Base-by-base conservation (phyloP, 306 rosid genomes). In the Inga laurina region DNA sequence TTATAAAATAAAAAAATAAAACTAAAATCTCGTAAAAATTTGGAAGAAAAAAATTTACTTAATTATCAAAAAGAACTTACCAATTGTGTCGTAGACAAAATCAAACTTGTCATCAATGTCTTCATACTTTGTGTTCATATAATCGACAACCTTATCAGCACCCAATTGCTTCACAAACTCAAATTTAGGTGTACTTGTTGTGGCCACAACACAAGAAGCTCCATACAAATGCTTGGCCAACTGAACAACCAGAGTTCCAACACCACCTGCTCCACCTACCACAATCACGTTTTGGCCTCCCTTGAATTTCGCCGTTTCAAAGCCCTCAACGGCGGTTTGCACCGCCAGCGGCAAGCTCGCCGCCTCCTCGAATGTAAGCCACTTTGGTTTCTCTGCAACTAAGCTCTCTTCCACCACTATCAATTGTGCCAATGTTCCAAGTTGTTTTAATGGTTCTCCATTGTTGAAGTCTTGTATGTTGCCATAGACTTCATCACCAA, bases 201-300 rank as follows among this genome's bases (percentile, higher is more conserved):
- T 85, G 49, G 88, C 82, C 79, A 80, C 87, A 37, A 88, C 84
- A 74, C 68, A 77, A 65, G 91, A 85, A 77, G 88, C 91, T 67
- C 87, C 84, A 83, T 48, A 85, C 65, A 88, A 4, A 61, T 24
- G 61, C 79, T 85, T 88, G 8, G 91, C 88, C 51, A 88, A 41
- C 54, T 88, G 91, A 88, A 85, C 69, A 8, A 80, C 91, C 51
- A 85, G 62, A 64, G 70, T 80, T 80, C 91, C 88, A 83, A 88
- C 87, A n/a, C 91, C 90, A 51, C 91, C 88, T 37, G 85, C 84
- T 80, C 91, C 91, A 67, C 88, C 91, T 68, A 88, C 88, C 45
- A 88, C 73, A 43, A 88, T 73, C 39, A 88, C 59, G 7, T 78
- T 80, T 82, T 83, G 76, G 7, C 85, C 88, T 71, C 85, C 79